These are phyloP conservation scores for Chara braunii DNA, from an alignment of 139 green algal genomes.

Conservation along the genomic window DNA sequence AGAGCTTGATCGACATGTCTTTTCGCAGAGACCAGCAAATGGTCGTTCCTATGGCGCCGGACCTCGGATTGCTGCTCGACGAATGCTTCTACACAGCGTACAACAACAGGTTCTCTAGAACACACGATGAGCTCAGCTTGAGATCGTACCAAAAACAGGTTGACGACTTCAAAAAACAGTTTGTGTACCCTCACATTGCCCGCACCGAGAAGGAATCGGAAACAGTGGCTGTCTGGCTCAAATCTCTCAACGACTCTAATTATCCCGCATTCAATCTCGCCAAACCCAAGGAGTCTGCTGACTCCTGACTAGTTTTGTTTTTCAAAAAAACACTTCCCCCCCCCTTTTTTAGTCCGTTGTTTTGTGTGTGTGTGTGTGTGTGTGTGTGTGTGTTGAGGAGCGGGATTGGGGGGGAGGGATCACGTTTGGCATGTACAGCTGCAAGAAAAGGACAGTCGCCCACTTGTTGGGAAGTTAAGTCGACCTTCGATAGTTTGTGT, in stretches of 20 bases:
- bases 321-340: no score
- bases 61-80: slow-evolving; percentile 74
- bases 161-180: slow-evolving; percentile 40
- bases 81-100: slow-evolving; percentile 61
- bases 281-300: no score
- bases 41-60: slow-evolving; percentile 70
- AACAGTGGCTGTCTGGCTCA: slow-evolving; percentile 36
- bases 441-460: no score
- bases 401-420: no score
- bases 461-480: no score
- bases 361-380: no score
- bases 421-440: no score
- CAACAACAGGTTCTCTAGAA: slow-evolving; percentile 45
- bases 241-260: slow-evolving; percentile 32
- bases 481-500: no score
- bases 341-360: no score
- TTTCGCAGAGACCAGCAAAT: slow-evolving; percentile 35
- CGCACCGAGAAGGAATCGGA: slow-evolving; percentile 28
- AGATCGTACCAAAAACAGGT: slow-evolving; percentile 17
- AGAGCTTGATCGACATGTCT: slow-evolving; percentile 45
- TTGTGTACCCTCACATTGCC: slow-evolving; percentile 69
- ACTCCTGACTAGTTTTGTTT: no score
- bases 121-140: slow-evolving; percentile 24
- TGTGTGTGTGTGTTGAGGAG: no score
- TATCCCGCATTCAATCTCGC: slow-evolving; percentile 25